Evolutionary conservation across 192 early-diverging fungal genomes (phyloP), one percentile per base, ranked within the genome.

Genomic region (Coemansia sp.): DNA sequence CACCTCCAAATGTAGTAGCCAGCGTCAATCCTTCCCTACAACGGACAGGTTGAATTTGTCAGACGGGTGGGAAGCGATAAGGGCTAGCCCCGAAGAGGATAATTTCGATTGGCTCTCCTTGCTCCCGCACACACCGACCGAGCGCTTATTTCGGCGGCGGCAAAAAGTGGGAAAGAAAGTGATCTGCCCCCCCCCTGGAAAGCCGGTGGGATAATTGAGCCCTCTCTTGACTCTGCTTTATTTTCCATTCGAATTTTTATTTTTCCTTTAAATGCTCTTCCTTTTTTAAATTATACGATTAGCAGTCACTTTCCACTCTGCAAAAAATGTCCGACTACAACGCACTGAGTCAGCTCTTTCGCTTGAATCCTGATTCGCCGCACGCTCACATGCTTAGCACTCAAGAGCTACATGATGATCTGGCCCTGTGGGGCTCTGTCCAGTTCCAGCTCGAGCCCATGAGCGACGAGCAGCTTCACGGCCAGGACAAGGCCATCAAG

Each of bases 391-490:
- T 81, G 75, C 74, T 87, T 24, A 85, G 87, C 67, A 81, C 83
- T 54, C 79, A 87, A 42, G 89, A 90, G 74, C 81, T 89, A 42
- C 80, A 86, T 50, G 83, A 87, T 21, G 89, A 90, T 61, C 79
- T 90, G 53, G 80, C 87, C 8, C 78, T 90, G 33, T 92, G 87
- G 83, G 77, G 89, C 56, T 88, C 88, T 61, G 87, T 88, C 19
- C 88, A 92, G 72, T 92, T 90, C 70, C 85, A 84, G 39, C 86
- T 89, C 34, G 88, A 92, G 71, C 79, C 71, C 7, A 59, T 68
- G 48, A 24, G 17, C 60, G 74, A 73, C 33, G 73, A 73, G 59
- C 63, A 39, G 21, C 69, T 50, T 48, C 46, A 35, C 35, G 37
- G 46, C 34, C 46, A 77, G 42, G 59, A 60, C 35, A 60, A 60